Evolutionary conservation across 2,329 filamentous ascomycete species (phyloP).

Genomic region (Rutstroemia sp.): DNA sequence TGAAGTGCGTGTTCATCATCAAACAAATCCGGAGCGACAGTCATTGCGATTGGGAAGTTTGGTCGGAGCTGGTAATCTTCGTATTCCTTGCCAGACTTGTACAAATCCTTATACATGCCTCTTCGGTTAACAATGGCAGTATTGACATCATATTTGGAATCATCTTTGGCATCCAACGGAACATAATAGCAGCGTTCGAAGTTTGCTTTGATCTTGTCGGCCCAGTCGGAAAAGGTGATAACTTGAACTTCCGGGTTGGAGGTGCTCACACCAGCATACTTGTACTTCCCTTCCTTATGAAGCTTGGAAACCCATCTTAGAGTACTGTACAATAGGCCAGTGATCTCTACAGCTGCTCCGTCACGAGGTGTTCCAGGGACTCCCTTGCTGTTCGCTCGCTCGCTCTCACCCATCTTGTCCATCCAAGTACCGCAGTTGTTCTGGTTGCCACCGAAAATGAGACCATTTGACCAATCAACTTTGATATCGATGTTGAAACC

Average conservation of each 20-base stretch:
- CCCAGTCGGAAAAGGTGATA: conserved; percentile 74
- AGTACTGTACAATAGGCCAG: conserved; percentile 84
- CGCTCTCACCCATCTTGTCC: conserved; percentile 99
- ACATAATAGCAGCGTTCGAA: conserved; percentile 94
- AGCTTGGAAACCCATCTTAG: conserved; percentile 72
- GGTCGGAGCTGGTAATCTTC: conserved; percentile 94
- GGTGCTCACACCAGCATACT: conserved; percentile 64
- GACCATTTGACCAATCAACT: conserved; percentile 84
- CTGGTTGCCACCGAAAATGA: conserved; percentile 92
- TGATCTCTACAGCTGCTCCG: conserved; percentile 92
- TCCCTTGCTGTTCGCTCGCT: conserved; percentile 84
- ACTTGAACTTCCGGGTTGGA: conserved; percentile 40
- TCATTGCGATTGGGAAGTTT: conserved; percentile 95
- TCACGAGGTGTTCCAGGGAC: conserved; percentile 94
- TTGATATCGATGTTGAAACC: conserved; percentile 89
- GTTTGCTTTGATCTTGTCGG: conserved; percentile 67
- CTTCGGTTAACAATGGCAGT: conserved; percentile 73
- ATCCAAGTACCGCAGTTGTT: conserved; percentile 98
- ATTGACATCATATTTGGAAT: conserved; percentile 74
- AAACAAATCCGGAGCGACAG: conserved; percentile 84
- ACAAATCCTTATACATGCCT: conserved; percentile 97
- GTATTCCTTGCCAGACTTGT: conserved; percentile 88
- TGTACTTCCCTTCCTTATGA: conserved; percentile 60
- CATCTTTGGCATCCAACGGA: conserved; percentile 61
- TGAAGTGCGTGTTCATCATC: conserved; percentile 68